These are phyloP conservation scores for Yarrowia sp. DNA, from an alignment of 805 yeast species.

Conservation along the genomic window DNA sequence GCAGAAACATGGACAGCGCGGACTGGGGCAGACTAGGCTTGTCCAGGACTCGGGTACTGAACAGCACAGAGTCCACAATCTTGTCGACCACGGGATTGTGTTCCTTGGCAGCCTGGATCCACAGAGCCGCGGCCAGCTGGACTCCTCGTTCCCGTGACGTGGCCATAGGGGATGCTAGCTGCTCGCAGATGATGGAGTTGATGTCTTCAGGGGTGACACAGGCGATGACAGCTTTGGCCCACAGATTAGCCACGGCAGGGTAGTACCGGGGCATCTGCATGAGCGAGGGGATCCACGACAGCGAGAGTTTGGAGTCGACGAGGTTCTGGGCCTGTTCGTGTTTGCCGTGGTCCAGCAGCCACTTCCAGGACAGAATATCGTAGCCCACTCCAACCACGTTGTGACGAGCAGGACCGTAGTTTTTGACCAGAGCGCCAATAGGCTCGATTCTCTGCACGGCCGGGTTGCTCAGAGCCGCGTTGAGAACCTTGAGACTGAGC, in stretches of 20 bases:
- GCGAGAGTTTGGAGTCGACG: not conserved
- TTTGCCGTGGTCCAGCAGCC: slow-evolving; percentile 20
- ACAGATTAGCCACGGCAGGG: slow-evolving; percentile 2
- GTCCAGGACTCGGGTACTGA: not conserved
- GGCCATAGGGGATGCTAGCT: not conserved
- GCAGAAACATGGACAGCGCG: slow-evolving; percentile 7
- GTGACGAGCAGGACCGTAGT: not conserved
- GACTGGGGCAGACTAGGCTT: not conserved
- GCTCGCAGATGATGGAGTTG: not conserved
- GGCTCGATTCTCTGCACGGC: slow-evolving; percentile 21
- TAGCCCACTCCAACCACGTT: slow-evolving; percentile 6
- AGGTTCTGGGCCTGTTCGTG: slow-evolving; percentile 17
- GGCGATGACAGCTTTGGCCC: not conserved
- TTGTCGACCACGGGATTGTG: not conserved
- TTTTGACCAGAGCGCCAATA: slow-evolving; percentile 1
- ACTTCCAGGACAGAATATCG: slow-evolving; percentile 10
- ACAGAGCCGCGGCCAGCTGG: not conserved
- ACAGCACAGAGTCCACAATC: not conserved
- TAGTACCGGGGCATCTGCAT: slow-evolving; percentile 11
- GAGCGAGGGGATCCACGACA: slow-evolving; percentile 6
- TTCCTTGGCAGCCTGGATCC: slow-evolving; percentile 7
- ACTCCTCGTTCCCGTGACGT: not conserved
- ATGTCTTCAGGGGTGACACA: not conserved
- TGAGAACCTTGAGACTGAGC: slow-evolving; percentile 10
- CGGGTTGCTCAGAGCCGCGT: slow-evolving; percentile 15